A percentile compares a stretch with the other conserved stretches of the same genome.
These are phyloP conservation scores for Lachancea dasiensis DNA, from an alignment of 805 yeast species.

Conservation along the genomic window DNA sequence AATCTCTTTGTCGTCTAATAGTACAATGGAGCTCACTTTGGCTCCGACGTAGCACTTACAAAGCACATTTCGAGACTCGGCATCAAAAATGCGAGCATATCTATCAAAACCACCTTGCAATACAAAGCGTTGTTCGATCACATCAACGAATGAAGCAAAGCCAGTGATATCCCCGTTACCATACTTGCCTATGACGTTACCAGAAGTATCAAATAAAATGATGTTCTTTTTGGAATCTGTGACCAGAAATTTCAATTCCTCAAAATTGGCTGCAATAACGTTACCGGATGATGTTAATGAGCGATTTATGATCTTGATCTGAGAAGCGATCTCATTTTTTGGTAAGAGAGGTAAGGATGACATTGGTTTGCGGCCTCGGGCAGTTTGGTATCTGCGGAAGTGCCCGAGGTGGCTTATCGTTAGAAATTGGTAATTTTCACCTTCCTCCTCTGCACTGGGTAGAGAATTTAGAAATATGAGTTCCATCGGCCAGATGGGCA, in stretches of 20 bases:
- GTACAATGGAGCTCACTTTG: slow-evolving; percentile 39
- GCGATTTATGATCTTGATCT: slow-evolving; percentile 15
- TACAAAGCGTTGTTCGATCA: slow-evolving; percentile 37
- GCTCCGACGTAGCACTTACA: slow-evolving; percentile 76
- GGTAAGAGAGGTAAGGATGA: slow-evolving; percentile 29
- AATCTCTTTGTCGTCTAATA: slow-evolving; percentile 33
- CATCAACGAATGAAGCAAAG: slow-evolving; percentile 24
- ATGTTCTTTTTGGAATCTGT: slow-evolving; percentile 68
- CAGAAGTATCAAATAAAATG: slow-evolving; percentile 47
- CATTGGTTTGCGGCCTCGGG: slow-evolving; percentile 62
- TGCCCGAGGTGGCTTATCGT: slow-evolving; percentile 56
- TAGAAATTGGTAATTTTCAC: slow-evolving; percentile 40
- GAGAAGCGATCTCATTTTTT: slow-evolving; percentile 25
- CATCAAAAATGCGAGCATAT: slow-evolving; percentile 71
- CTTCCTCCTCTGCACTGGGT: slow-evolving; percentile 25
- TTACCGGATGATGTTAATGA: slow-evolving; percentile 21
- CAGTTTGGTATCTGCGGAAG: slow-evolving; percentile 65
- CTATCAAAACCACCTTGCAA: slow-evolving; percentile 85
- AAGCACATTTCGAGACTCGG: slow-evolving; percentile 46
- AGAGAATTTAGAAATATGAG: slow-evolving; percentile 41
- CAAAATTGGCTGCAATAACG: slow-evolving; percentile 13
- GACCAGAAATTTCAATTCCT: slow-evolving; percentile 45
- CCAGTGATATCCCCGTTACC: slow-evolving; percentile 76
- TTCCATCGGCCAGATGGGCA: slow-evolving; percentile 70
- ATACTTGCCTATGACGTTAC: slow-evolving; percentile 60